Conservation (phyloP, 2,329 filamentous ascomycete species). For the Fusarium dlaminii region DNA sequence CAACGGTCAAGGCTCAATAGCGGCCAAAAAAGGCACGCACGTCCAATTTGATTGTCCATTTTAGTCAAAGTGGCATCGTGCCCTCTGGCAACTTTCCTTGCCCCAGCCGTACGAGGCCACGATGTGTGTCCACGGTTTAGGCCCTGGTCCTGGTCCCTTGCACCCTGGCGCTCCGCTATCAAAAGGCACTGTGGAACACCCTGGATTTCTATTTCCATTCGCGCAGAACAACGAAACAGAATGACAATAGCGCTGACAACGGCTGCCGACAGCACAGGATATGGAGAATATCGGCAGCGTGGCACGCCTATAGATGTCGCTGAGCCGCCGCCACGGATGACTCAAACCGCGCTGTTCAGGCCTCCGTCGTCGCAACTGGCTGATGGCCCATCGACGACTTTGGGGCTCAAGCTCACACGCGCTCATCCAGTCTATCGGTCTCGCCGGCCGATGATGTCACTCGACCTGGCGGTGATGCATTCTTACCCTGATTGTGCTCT, state of each 20-base stretch:
- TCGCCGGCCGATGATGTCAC: slow-evolving; percentile 34
- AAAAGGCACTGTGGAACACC: slow-evolving; percentile 20
- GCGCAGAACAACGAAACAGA: slow-evolving; percentile 7
- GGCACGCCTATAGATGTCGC: slow-evolving; percentile 18
- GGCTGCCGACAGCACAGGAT: slow-evolving; percentile 25
- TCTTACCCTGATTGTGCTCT: slow-evolving; percentile 11
- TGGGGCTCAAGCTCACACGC: slow-evolving; percentile 29
- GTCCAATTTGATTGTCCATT: slow-evolving; percentile 8
- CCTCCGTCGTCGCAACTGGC: slow-evolving; percentile 30
- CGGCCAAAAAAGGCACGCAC: slow-evolving; percentile 13
- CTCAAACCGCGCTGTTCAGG: slow-evolving; percentile 20
- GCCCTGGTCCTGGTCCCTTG: slow-evolving; percentile 21
- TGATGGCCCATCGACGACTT: slow-evolving; percentile 15
- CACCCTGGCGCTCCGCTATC: slow-evolving; percentile 7
- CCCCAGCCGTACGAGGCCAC: slow-evolving; percentile 33
- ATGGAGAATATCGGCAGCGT: slow-evolving; percentile 27
- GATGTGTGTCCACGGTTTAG: slow-evolving; percentile 19
- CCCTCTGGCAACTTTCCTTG: slow-evolving; percentile 26
- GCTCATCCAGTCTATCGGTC: slow-evolving; percentile 18
- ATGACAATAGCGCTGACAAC: slow-evolving; percentile 23
- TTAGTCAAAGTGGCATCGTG: slow-evolving; percentile 30
- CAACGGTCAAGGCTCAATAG: background rate
- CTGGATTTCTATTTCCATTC: slow-evolving; percentile 11
- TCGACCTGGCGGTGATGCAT: slow-evolving; percentile 29
- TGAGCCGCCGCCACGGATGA: slow-evolving; percentile 37